Conservation (phyloP, 1,139 yeast species). For the Sugiyamaella paludigena region DNA sequence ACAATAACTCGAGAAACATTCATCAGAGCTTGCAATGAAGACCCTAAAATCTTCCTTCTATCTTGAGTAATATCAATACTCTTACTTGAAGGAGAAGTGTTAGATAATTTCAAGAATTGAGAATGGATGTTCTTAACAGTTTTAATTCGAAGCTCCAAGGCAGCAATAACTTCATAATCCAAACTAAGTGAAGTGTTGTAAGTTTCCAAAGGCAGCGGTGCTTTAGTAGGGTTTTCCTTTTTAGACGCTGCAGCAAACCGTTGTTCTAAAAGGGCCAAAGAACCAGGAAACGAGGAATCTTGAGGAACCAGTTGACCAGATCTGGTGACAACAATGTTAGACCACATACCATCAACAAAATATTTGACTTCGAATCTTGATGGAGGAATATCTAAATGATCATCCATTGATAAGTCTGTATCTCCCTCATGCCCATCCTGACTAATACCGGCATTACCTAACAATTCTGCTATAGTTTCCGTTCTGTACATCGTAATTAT, state of each 20-base stretch:
- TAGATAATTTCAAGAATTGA: slow-evolving; percentile 16
- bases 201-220: slow-evolving; percentile 20
- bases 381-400: slow-evolving; percentile 20
- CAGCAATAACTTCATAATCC: slow-evolving; percentile 23
- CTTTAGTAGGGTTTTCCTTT: slow-evolving; percentile 3
- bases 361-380: slow-evolving; percentile 26
- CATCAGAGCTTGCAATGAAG: slow-evolving; percentile 25
- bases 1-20: slow-evolving; percentile 25
- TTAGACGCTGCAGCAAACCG: slow-evolving; percentile 6
- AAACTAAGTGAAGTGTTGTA: slow-evolving; percentile 25
- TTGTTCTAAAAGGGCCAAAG: slow-evolving; percentile 8
- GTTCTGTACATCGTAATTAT: slow-evolving; percentile 6
- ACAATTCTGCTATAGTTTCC: slow-evolving; percentile 1
- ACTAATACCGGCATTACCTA: neutral
- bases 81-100: slow-evolving; percentile 11
- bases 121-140: slow-evolving; percentile 13
- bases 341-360: slow-evolving; percentile 28
- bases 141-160: slow-evolving; percentile 23
- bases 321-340: slow-evolving; percentile 22
- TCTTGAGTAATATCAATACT: slow-evolving; percentile 23
- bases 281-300: slow-evolving; percentile 10
- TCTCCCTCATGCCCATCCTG: neutral
- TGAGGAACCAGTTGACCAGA: slow-evolving; percentile 21
- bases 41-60: slow-evolving; percentile 23
- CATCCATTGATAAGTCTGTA: slow-evolving; percentile 4